Evolutionary conservation across 805 yeast species (phyloP).

Genomic region (Kazachstania africana): DNA sequence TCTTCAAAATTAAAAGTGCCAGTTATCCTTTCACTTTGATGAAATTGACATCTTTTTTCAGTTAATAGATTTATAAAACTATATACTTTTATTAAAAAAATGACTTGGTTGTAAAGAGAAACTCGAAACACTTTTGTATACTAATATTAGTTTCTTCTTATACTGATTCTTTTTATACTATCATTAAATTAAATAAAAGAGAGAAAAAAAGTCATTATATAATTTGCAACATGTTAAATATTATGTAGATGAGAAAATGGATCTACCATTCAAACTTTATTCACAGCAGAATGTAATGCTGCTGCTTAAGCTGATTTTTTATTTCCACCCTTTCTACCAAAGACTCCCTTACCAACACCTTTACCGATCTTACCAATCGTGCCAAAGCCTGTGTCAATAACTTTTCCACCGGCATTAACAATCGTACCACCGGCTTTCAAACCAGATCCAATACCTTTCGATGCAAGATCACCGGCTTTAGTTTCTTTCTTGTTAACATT

Average conservation of each 20-base stretch:
- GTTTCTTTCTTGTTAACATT: slow-evolving; percentile 29
- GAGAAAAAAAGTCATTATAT: too few relatives aligned
- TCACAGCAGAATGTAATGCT: too few relatives aligned
- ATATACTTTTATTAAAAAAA: slow-evolving; percentile 1
- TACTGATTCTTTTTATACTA: too few relatives aligned
- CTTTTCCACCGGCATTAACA: slow-evolving; percentile 32
- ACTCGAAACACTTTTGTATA: too few relatives aligned
- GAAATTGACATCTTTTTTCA: slow-evolving; percentile 18
- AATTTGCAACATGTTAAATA: too few relatives aligned
- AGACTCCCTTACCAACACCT: slow-evolving; percentile 10
- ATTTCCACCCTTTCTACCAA: slow-evolving; percentile 1
- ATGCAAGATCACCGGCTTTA: slow-evolving; percentile 37
- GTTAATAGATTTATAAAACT: neutral
- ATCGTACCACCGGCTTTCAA: slow-evolving; percentile 33
- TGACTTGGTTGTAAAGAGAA: too few relatives aligned
- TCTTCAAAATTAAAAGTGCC: slow-evolving; percentile 58
- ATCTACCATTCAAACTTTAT: too few relatives aligned
- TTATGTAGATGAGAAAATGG: too few relatives aligned
- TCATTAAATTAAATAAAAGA: too few relatives aligned
- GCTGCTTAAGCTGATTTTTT: too few relatives aligned
- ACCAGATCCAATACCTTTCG: slow-evolving; percentile 37
- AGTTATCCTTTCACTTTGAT: slow-evolving; percentile 68
- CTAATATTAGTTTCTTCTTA: neutral
- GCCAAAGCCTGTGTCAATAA: slow-evolving; percentile 34
- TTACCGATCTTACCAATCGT: slow-evolving; percentile 24